phyloP scores from a whole-genome alignment of 2,329 filamentous ascomycete genomes.

The Ilyonectria destructans region DNA sequence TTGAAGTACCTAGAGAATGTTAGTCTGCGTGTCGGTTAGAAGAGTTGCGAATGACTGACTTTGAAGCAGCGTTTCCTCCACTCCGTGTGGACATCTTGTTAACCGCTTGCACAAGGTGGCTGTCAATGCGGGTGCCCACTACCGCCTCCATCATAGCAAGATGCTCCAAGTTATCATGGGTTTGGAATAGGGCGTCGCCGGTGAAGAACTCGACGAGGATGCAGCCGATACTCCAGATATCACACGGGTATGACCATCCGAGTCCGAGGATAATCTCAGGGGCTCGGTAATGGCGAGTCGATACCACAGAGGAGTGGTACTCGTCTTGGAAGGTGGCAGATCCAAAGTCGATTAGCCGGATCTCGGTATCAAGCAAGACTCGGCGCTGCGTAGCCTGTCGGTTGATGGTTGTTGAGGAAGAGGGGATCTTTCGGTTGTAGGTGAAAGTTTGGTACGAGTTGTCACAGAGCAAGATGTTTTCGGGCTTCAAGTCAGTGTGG shows the following conservation, averaged over 20 bases:
- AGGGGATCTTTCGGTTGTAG: conserved; percentile 79
- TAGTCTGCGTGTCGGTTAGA: conserved; percentile 35
- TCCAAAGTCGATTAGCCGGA: conserved; percentile 80
- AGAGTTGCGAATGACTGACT: conserved; percentile 63
- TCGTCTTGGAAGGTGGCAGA: conserved; percentile 82
- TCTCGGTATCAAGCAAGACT: conserved; percentile 79
- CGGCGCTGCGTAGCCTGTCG: conserved; percentile 76
- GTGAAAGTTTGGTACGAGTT: conserved; percentile 79
- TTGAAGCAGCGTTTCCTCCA: conserved; percentile 74
- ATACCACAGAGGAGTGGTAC: conserved; percentile 81
- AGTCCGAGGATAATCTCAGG: conserved; percentile 81
- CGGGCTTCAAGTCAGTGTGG: conserved; percentile 85
- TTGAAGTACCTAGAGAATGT: conserved; percentile 74
- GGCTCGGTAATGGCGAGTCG: conserved; percentile 79
- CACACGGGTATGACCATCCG: conserved; percentile 81
- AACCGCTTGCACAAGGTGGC: conserved; percentile 66
- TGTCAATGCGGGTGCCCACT: conserved; percentile 72
- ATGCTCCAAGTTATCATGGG: conserved; percentile 81
- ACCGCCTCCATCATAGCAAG: conserved; percentile 85
- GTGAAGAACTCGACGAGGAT: conserved; percentile 83
- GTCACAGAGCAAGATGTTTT: conserved; percentile 79
- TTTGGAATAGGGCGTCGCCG: conserved; percentile 80
- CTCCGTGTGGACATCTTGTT: conserved; percentile 71
- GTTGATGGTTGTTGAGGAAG: conserved; percentile 73
- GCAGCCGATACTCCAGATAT: conserved; percentile 83